These are phyloP conservation scores for Annulohypoxylon truncatum DNA, from an alignment of 2,329 filamentous ascomycete species.

Conservation along the genomic window DNA sequence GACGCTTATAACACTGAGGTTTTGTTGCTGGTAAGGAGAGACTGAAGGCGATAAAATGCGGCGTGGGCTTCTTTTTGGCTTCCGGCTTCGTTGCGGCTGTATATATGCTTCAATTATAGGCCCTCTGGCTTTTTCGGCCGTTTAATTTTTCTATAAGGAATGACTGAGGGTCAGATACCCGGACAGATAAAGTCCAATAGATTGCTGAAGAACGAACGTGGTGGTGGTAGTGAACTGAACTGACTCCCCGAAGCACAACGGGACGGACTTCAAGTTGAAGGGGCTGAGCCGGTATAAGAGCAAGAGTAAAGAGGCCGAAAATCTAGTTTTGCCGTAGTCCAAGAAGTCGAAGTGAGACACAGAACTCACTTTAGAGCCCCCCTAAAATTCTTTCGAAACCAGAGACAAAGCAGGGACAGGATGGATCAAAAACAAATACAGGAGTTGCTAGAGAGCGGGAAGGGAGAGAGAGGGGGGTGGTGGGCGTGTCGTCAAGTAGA, in stretches of 20 bases:
- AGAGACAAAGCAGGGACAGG: conserved; percentile 51
- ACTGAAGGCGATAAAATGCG: background rate
- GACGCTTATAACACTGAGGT: conserved; percentile 7
- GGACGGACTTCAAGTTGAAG: conserved; percentile 32
- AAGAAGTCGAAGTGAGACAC: conserved; percentile 50
- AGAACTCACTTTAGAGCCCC: conserved; percentile 49
- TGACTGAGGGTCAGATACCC: conserved; percentile 50
- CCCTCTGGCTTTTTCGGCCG: background rate
- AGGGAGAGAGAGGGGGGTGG: conserved; percentile 49
- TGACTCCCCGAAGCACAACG: conserved; percentile 32
- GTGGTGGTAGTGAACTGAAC: conserved; percentile 44
- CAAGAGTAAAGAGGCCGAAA: conserved; percentile 35
- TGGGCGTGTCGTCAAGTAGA: conserved; percentile 51
- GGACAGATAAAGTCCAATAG: conserved; percentile 38
- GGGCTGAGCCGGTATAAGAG: conserved; percentile 49
- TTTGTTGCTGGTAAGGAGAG: conserved; percentile 15
- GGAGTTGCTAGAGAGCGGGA: conserved; percentile 49
- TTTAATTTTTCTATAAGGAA: conserved; percentile 46
- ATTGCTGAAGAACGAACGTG: conserved; percentile 48
- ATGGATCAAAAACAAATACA: conserved; percentile 51
- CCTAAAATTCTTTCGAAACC: conserved; percentile 46
- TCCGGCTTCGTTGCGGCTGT: background rate
- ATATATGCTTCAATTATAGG: conserved; percentile 35
- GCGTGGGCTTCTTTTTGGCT: background rate
- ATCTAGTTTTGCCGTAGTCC: conserved; percentile 42